phyloP scores from a whole-genome alignment of 805 yeast species.

The Candida broadrunensis region DNA sequence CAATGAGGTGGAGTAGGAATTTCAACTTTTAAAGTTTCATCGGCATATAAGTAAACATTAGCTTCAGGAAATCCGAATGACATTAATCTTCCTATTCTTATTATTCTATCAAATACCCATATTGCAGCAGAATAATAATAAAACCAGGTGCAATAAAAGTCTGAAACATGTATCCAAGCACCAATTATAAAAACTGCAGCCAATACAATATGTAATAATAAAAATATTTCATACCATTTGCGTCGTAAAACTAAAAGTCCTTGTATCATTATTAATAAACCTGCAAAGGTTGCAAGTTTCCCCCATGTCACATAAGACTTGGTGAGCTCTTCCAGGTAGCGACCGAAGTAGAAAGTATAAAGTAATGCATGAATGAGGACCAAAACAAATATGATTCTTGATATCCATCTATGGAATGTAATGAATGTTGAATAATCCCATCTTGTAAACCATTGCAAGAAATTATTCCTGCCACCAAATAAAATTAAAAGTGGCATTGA shows the following conservation, averaged over 20 bases:
- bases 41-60: conserved; percentile 36
- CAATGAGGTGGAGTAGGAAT: conserved; percentile 53
- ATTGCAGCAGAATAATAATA: conserved; percentile 54
- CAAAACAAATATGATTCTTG: conserved; percentile 17
- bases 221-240: conserved; percentile 50
- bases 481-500: conserved; percentile 30
- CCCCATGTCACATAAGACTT: conserved; percentile 22
- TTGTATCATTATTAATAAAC: conserved; percentile 42
- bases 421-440: conserved; percentile 33
- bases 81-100: conserved; percentile 53
- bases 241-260: conserved; percentile 45
- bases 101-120: conserved; percentile 68
- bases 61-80: conserved; percentile 62
- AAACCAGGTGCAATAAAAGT: conserved; percentile 33
- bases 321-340: conserved; percentile 1
- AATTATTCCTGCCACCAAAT: conserved; percentile 35
- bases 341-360: conserved; percentile 9
- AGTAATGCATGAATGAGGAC: conserved; percentile 26
- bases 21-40: conserved; percentile 47
- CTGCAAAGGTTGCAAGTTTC: conserved; percentile 26
- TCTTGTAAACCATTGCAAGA: conserved; percentile 35
- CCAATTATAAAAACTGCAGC: conserved; percentile 49
- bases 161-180: conserved; percentile 49
- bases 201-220: conserved; percentile 54
- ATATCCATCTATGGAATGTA: conserved; percentile 26